Base-by-base conservation (phyloP, 2,329 filamentous ascomycete species). In the Sporothrix globosa region DNA sequence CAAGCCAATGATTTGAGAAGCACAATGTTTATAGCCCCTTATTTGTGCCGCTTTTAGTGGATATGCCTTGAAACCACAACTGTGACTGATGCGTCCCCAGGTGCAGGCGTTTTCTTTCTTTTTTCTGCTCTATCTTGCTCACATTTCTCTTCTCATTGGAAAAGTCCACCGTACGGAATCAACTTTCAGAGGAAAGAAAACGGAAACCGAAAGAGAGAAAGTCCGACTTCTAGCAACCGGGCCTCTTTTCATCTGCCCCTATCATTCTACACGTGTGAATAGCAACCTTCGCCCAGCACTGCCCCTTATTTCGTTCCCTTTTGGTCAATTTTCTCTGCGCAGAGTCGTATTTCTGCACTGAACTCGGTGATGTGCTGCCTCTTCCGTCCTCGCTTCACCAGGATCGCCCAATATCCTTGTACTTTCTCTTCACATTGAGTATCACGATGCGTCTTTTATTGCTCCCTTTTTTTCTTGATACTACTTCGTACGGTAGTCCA, bases 361-460 rank as follows among this genome's bases (percentile, higher is more conserved):
- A 34, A 10, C 27, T 34, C 53, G 27, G 56, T 21, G 39, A 41
- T 44, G n/a, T 7, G 56, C 44, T 61, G n/a, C 56, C 56, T 21
- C 19, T 60, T 60, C 34, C 24, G 13, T 61, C n/a, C 10, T 61
- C 19, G 14, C n/a, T 19, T 41, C 34, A 6, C n/a, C 21, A n/a
- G n/a, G 34, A 13, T 24, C 10, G 17, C 34, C 56, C n/a, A 61
- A 24, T 6, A 44, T 17, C 56, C 56, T 44, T 61, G 56, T 24
- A 6, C 10, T n/a, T 34, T 44, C 39, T 19, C n/a, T 61, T 61
- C 34, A 61, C 34, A 24, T 1, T 14, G 34, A 44, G 56, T 44
- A 61, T 44, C 34, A 24, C 44, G 10, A n/a, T 61, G 56, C 34
- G 34, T 44, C 56, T 58, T 44, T 61, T 41, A 44, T 44, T 39